Percentiles rank a stretch among this genome's conserved stretches.
Conservation (phyloP, 306 rosid species). For the Prunus persica region DNA sequence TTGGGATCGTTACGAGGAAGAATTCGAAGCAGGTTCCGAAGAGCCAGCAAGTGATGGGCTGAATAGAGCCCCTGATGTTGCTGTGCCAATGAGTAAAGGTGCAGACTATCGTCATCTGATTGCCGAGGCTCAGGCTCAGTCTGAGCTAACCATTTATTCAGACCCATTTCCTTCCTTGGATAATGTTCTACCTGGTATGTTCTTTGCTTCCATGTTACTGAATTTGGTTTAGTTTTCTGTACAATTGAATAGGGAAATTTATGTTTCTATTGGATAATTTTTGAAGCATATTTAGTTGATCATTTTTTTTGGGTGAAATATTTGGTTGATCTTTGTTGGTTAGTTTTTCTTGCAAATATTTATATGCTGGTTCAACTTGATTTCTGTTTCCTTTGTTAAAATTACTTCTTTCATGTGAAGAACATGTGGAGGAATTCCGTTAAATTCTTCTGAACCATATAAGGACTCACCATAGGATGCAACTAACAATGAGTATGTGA, state of each 20-base stretch:
- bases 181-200: constrained; percentile 56
- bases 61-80: constrained; percentile 36
- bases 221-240: background rate
- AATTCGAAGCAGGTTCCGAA: constrained; percentile 30
- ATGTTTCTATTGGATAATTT: background rate
- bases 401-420: background rate
- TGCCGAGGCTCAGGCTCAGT: constrained; percentile 62
- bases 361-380: background rate
- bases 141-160: constrained; percentile 28
- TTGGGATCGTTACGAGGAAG: constrained; percentile 78
- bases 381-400: background rate
- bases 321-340: background rate
- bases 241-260: background rate
- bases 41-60: constrained; percentile 15
- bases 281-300: background rate
- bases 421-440: background rate
- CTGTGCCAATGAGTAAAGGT: constrained; percentile 69
- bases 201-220: constrained; percentile 9
- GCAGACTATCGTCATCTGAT: constrained; percentile 65
- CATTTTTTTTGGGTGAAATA: no score
- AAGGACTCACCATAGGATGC: background rate
- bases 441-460: background rate
- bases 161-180: constrained; percentile 46
- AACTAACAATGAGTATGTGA: background rate
- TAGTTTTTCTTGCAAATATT: background rate